Conservation (phyloP, 192 early-diverging fungal genomes). For the Martensiomyces pterosporus region DNA sequence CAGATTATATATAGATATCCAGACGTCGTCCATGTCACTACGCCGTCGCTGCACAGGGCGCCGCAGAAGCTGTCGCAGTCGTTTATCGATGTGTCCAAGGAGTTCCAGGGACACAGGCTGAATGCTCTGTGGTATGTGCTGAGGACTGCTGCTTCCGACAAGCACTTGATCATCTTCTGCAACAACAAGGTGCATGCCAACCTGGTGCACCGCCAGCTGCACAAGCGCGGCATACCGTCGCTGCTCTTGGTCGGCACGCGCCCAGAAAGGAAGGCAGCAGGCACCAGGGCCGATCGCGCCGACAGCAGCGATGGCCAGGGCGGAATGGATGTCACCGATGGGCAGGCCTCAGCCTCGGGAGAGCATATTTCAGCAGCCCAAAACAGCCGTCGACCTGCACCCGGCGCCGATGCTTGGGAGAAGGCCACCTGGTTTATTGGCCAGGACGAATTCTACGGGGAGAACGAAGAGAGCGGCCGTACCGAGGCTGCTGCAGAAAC, state of each 20-base stretch:
- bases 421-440: slow-evolving; percentile 23
- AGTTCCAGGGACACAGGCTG: slow-evolving; percentile 66
- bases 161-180: slow-evolving; percentile 82
- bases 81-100: slow-evolving; percentile 67
- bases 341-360: too few relatives aligned
- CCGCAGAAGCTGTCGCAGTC: slow-evolving; percentile 71
- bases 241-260: slow-evolving; percentile 48
- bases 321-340: background rate
- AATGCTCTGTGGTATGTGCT: slow-evolving; percentile 66
- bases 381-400: background rate
- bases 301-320: background rate
- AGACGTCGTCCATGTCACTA: slow-evolving; percentile 65
- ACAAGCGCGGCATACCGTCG: slow-evolving; percentile 51
- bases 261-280: slow-evolving; percentile 2
- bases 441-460: slow-evolving; percentile 7
- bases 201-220: slow-evolving; percentile 53
- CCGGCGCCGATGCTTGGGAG: slow-evolving; percentile 27
- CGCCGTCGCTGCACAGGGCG: slow-evolving; percentile 73
- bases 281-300: background rate
- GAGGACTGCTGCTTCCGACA: slow-evolving; percentile 60
- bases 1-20: slow-evolving; percentile 56
- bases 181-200: slow-evolving; percentile 66
- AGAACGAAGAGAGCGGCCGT: background rate
- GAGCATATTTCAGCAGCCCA: too few relatives aligned
- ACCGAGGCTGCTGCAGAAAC: background rate